Base-by-base conservation (phyloP, 768 basidiomycete species). In the Hygrophorus pudorinus region DNA sequence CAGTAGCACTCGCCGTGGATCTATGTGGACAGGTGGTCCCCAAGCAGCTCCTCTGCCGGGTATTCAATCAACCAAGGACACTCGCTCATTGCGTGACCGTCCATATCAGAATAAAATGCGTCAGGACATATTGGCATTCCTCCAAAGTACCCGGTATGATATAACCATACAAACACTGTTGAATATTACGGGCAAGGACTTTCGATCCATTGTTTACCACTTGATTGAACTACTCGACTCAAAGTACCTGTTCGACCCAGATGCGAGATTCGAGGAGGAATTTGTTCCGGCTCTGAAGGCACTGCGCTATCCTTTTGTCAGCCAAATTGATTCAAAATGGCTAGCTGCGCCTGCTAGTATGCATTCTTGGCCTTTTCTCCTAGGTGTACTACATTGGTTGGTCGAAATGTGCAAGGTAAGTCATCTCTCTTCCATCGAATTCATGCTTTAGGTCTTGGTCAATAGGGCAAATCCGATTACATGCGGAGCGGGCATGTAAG, bases 311-410 rank as follows among this genome's bases (percentile, higher is more conserved):
- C 94, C 96, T 0, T 86, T 80, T 47, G 72, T 79, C 3, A 73
- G 81, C 41, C 72, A 77, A 46, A 73, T 97, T 13, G 87, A 90
- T 52, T 79, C 81, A 41, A 92, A 87, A 51, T 89, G 87, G 74
- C 63, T 98, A 4, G 82, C 82, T 6, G 83, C 92, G 2, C 86
- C 91, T 0, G 93, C 88, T 0, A 84, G 81, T 43, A 83, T 85
- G 68, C 85, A 89, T 62, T 81, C 84, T n/a, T 98, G 94, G 96
- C 88, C 90, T 0, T 70, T 78, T 16, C 63, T 96, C 18, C 68
- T 98, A 12, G 94, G 86, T 16, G 85, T 87, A 55, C 59, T 98
- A 28, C 85, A 93, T 61, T 99, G 96, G 96, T 65, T 99, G 11
- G 87, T 86, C 6, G 82, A 88, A 53, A 60, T 88, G 51, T 82